Evolutionary conservation across 768 basidiomycete species (phyloP).

Genomic region (Phlebiopsis gigantea): DNA sequence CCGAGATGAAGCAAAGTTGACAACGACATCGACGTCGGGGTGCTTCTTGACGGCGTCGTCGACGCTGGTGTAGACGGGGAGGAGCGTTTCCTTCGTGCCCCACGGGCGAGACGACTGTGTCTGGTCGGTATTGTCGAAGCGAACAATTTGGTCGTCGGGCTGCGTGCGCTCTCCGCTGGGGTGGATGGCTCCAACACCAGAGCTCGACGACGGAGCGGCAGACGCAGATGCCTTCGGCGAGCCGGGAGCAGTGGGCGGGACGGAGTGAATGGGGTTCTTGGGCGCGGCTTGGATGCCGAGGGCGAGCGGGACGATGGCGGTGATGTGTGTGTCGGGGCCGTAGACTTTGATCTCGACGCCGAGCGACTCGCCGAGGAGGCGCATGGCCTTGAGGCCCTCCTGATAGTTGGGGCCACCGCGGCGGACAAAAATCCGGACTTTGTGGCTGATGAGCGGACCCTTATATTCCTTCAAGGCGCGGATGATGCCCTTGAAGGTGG

Average conservation of each 20-base stretch:
- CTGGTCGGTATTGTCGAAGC: conserved; percentile 57
- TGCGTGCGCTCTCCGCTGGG: conserved; percentile 79
- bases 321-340: conserved; percentile 98
- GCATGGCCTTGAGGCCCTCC: conserved; percentile 97
- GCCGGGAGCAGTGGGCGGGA: conserved; percentile 44
- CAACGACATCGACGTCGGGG: conserved; percentile 93
- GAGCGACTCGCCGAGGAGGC: conserved; percentile 91
- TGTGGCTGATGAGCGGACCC: conserved; percentile 71
- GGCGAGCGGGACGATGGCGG: conserved; percentile 97
- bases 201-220: conserved; percentile 27
- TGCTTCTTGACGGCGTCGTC: conserved; percentile 92
- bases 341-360: conserved; percentile 96
- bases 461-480: conserved; percentile 93
- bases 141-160: conserved; percentile 83
- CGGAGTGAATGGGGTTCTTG: conserved; percentile 28
- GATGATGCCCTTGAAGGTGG: conserved; percentile 99
- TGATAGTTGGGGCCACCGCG: conserved; percentile 99
- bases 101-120: conserved; percentile 59
- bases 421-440: conserved; percentile 94
- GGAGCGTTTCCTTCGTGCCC: conserved; percentile 98
- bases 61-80: conserved; percentile 93
- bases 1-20: conserved; percentile 95
- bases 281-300: conserved; percentile 72
- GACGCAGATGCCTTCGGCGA: conserved; percentile 30
- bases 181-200: conserved; percentile 54